Evolutionary conservation across 2,329 filamentous ascomycete species (phyloP).

Genomic region (Ophiostoma tasmaniense): DNA sequence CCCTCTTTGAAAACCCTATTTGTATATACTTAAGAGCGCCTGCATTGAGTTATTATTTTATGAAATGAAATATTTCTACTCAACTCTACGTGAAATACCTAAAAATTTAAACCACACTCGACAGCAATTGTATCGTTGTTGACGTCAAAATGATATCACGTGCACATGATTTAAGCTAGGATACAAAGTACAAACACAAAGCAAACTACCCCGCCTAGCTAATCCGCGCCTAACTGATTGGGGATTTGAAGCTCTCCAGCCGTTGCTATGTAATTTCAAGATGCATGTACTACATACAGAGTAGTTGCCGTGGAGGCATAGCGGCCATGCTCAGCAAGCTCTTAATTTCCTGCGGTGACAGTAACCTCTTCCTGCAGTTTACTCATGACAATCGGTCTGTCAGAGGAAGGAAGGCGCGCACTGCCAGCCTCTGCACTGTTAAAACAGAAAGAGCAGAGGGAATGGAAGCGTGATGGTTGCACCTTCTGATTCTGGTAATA

Average conservation of each 20-base stretch:
- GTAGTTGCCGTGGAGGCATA: background rate
- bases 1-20: background rate
- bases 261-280: background rate
- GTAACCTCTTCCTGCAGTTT: too few relatives aligned
- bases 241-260: background rate
- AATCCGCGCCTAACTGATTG: background rate
- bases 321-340: background rate
- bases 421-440: too few relatives aligned
- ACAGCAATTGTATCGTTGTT: background rate
- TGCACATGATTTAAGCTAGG: background rate
- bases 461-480: background rate
- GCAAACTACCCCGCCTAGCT: background rate
- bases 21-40: background rate
- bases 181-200: background rate
- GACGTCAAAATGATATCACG: background rate
- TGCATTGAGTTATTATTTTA: background rate
- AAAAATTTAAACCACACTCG: too few relatives aligned
- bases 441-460: too few relatives aligned
- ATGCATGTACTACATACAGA: too few relatives aligned
- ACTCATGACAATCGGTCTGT: too few relatives aligned
- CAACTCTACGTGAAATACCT: too few relatives aligned
- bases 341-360: background rate
- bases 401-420: too few relatives aligned
- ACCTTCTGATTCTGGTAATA: background rate
- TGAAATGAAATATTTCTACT: too few relatives aligned